These are phyloP conservation scores for Trapa incisa DNA, from an alignment of 345 rosid genomes.

Conservation along the genomic window DNA sequence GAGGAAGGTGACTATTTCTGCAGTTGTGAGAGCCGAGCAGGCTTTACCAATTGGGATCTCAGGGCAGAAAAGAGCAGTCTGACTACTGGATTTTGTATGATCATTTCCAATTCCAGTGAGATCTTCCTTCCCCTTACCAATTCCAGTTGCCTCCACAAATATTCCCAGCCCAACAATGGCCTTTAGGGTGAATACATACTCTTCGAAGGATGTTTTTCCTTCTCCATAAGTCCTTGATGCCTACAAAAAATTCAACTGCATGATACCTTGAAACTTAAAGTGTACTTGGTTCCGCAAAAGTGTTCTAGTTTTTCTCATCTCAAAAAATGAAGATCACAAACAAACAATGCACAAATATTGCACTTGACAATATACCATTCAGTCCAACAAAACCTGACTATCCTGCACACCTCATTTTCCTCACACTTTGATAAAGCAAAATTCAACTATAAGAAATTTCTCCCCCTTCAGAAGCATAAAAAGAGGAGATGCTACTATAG, in stretches of 20 bases:
- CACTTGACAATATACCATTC: too few species aligned
- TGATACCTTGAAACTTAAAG: too few species aligned
- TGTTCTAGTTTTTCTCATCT: too few species aligned
- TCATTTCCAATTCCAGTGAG: constrained; percentile 47
- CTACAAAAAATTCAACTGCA: constrained; percentile 16
- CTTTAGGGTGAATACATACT: constrained; percentile 55
- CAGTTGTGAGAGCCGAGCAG: constrained; percentile 38
- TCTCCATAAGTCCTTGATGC: constrained; percentile 31
- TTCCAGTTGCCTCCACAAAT: constrained; percentile 36
- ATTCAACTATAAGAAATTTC: too few species aligned
- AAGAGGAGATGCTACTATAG: too few species aligned
- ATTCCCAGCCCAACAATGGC: constrained; percentile 24
- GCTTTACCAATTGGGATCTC: constrained; percentile 55
- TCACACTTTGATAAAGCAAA: too few species aligned
- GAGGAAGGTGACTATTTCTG: constrained; percentile 48
- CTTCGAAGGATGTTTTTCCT: constrained; percentile 39
- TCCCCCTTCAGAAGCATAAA: too few species aligned
- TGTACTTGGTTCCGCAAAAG: too few species aligned
- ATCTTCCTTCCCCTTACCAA: constrained; percentile 51
- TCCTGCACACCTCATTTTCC: too few species aligned
- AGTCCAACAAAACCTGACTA: too few species aligned
- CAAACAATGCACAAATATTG: too few species aligned
- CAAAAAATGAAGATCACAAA: too few species aligned
- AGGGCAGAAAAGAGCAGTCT: constrained; percentile 23
- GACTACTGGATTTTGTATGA: constrained; percentile 30